Percentiles rank a stretch among this genome's conserved stretches.
Conservation (phyloP, 2,329 filamentous ascomycete species). For the Proliferodiscus dingleyae region DNA sequence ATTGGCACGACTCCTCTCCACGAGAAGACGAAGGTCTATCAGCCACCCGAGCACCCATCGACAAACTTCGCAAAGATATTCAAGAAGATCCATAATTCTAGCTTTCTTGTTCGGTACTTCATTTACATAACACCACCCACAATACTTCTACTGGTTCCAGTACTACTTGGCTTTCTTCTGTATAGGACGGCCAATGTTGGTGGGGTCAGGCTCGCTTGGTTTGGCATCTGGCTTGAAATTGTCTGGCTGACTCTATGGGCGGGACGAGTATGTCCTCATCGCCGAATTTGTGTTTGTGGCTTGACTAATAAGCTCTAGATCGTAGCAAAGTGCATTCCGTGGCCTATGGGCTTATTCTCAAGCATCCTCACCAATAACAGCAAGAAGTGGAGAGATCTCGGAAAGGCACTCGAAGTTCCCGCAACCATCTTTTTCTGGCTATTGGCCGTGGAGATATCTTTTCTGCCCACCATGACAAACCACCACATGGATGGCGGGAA, state of each 20-base stretch:
- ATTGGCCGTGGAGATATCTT: conserved; percentile 80
- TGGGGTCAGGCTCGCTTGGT: conserved; percentile 79
- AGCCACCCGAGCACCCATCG: conserved; percentile 56
- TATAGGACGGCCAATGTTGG: conserved; percentile 61
- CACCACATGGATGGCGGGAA: conserved; percentile 48
- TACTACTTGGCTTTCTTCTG: conserved; percentile 58
- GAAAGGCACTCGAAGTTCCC: conserved; percentile 77
- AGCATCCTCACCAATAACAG: conserved; percentile 76
- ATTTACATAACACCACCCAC: conserved; percentile 65
- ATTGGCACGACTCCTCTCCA: conserved; percentile 59
- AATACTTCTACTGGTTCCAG: conserved; percentile 60
- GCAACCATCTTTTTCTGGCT: conserved; percentile 89
- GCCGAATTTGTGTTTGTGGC: not conserved
- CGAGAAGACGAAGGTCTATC: conserved; percentile 60
- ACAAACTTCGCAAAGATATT: conserved; percentile 59
- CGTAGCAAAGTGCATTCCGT: conserved; percentile 59
- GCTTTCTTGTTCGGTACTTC: conserved; percentile 63
- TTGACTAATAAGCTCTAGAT: conserved; percentile 37
- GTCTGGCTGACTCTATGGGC: conserved; percentile 91
- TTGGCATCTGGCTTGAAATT: conserved; percentile 91
- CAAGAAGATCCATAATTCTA: conserved; percentile 60
- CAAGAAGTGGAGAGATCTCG: conserved; percentile 92
- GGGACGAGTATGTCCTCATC: conserved; percentile 43
- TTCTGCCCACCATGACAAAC: conserved; percentile 71
- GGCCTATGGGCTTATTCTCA: conserved; percentile 56